These are phyloP conservation scores for Rhodomyrtus psidioides DNA, from an alignment of 441 rosid genomes.

Conservation along the genomic window DNA sequence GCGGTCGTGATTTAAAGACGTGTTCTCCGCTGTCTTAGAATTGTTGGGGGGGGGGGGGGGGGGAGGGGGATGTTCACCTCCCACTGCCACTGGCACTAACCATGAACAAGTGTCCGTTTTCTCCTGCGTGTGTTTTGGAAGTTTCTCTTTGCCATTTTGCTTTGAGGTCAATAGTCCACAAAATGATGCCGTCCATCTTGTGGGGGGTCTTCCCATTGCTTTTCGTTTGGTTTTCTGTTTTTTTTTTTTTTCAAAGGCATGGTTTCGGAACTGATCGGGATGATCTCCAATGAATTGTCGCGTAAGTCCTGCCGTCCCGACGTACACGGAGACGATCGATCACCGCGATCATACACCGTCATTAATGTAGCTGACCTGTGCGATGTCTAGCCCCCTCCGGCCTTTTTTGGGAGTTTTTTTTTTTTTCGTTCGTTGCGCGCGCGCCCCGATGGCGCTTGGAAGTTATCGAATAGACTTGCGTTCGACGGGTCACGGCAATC, in stretches of 20 bases:
- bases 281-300: background rate
- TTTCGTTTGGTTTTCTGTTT: background rate
- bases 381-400: no score
- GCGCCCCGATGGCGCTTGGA: rapidly evolving
- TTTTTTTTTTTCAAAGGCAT: background rate
- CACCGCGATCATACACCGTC: background rate
- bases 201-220: background rate
- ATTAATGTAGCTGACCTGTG: background rate
- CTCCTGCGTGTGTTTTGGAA: background rate
- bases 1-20: background rate
- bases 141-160: background rate
- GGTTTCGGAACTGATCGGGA: background rate
- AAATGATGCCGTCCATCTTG: background rate
- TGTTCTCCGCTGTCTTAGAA: background rate
- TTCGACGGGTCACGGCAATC: background rate
- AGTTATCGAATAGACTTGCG: background rate
- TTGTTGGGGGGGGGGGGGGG: background rate
- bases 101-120: background rate
- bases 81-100: background rate
- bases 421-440: no score
- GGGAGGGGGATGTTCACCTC: background rate
- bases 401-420: rapidly evolving
- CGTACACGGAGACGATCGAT: background rate
- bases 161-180: background rate
- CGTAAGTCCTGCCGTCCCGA: background rate